These are phyloP conservation scores for Chiua virens DNA, from an alignment of 768 basidiomycete species.

Conservation along the genomic window DNA sequence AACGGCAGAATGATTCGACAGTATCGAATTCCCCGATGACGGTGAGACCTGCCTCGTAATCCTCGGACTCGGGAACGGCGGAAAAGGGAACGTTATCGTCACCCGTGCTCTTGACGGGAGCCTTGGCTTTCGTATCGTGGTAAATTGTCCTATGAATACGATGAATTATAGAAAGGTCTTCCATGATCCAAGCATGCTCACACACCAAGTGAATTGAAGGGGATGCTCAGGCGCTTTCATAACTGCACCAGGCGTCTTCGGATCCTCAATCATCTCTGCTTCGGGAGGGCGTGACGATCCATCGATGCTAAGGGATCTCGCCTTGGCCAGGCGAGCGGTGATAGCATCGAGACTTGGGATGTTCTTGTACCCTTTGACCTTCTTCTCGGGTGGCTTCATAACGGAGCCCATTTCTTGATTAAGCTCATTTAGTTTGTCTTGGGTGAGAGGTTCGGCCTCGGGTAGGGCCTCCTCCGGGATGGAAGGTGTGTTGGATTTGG, in stretches of 20 bases:
- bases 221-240: constrained; percentile 77
- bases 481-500: constrained; percentile 41
- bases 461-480: constrained; percentile 37
- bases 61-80: constrained; percentile 60
- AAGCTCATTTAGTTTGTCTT: constrained; percentile 64
- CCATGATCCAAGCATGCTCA: constrained; percentile 8
- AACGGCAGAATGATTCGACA: constrained; percentile 86
- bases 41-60: constrained; percentile 85
- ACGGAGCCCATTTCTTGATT: constrained; percentile 50
- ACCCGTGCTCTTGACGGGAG: constrained; percentile 33
- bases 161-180: neutral
- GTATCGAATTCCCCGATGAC: constrained; percentile 89
- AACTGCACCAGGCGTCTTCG: constrained; percentile 75
- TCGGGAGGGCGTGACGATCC: constrained; percentile 72
- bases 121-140: constrained; percentile 82
- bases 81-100: constrained; percentile 32
- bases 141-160: constrained; percentile 72
- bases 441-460: constrained; percentile 51
- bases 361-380: constrained; percentile 76
- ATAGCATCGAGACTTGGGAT: constrained; percentile 85
- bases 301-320: constrained; percentile 57
- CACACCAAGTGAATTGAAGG: constrained; percentile 77
- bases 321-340: constrained; percentile 74
- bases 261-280: constrained; percentile 77
- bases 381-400: constrained; percentile 33